Conservation (phyloP, 1,139 yeast species). For the Nadsonia starkeyi-henricii region DNA sequence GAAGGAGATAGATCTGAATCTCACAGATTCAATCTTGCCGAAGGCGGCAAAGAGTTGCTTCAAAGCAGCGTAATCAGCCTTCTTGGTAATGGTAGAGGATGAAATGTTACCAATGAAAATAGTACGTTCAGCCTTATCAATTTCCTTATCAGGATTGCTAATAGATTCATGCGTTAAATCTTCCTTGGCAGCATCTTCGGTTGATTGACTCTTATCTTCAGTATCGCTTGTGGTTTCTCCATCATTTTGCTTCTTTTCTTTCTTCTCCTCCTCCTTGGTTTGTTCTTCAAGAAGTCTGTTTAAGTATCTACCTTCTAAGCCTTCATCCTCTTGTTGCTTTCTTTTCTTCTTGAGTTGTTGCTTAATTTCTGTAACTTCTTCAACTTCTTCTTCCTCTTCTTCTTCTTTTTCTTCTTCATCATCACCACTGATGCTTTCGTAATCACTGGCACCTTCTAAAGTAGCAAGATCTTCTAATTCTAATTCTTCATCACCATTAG, state of each 20-base stretch:
- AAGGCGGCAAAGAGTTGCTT: constrained; percentile 42
- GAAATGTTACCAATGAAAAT: constrained; percentile 83
- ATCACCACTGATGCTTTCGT: not conserved
- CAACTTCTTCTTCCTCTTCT: not conserved
- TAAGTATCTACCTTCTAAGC: not conserved
- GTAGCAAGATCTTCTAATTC: not conserved
- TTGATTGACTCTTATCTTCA: not conserved
- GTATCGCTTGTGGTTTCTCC: constrained; percentile 1
- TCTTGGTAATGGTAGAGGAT: constrained; percentile 48
- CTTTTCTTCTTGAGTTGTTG: not conserved
- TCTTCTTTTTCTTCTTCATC: not conserved
- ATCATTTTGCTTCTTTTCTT: not conserved
- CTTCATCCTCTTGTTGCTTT: not conserved
- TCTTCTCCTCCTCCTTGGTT: not conserved
- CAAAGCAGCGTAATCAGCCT: constrained; percentile 46
- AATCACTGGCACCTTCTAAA: not conserved
- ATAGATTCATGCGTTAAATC: not conserved
- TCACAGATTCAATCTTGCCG: constrained; percentile 56
- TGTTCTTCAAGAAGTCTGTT: not conserved
- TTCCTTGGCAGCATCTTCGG: not conserved
- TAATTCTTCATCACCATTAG: not conserved
- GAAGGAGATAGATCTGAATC: constrained; percentile 89
- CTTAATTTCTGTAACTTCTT: not conserved
- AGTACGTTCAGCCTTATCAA: constrained; percentile 78
- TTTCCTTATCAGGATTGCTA: constrained; percentile 28